phyloP scores from a whole-genome alignment of 179 eudicot species.

The Drosera spatulata region DNA sequence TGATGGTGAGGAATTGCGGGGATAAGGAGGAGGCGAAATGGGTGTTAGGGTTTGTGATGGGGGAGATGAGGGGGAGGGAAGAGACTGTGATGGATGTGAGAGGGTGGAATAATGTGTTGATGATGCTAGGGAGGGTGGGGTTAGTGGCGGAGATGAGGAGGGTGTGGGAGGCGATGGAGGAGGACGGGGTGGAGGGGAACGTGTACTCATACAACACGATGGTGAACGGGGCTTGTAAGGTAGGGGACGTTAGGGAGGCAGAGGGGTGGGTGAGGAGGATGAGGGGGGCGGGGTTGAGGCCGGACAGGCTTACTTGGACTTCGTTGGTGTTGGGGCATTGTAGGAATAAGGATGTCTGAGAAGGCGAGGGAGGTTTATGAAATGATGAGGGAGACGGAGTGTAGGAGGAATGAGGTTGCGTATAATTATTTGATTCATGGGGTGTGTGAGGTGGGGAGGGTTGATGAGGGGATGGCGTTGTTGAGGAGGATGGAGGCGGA shows the following conservation, averaged over 20 bases:
- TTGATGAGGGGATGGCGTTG: constrained; percentile 40
- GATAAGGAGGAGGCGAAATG: constrained; percentile 24
- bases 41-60: constrained; percentile 19
- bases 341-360: constrained; percentile 42
- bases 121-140: constrained; percentile 36
- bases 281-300: constrained; percentile 34
- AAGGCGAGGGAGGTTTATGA: constrained; percentile 33
- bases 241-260: constrained; percentile 41
- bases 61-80: constrained; percentile 19
- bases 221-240: constrained; percentile 44
- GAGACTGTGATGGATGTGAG: constrained; percentile 13
- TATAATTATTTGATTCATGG: constrained; percentile 57
- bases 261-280: constrained; percentile 36
- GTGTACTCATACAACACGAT: constrained; percentile 49
- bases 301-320: constrained; percentile 51
- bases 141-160: constrained; percentile 44
- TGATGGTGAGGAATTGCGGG: constrained; percentile 37
- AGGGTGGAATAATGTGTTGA: constrained; percentile 41
- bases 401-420: constrained; percentile 51
- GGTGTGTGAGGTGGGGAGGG: constrained; percentile 34
- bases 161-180: constrained; percentile 35
- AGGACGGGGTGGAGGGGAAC: constrained; percentile 35
- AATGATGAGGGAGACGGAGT: constrained; percentile 39
- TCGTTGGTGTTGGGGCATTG: constrained; percentile 55
- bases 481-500: constrained; percentile 30